phyloP scores from a whole-genome alignment of 179 eudicot genomes.

The Actinidia polygama region DNA sequence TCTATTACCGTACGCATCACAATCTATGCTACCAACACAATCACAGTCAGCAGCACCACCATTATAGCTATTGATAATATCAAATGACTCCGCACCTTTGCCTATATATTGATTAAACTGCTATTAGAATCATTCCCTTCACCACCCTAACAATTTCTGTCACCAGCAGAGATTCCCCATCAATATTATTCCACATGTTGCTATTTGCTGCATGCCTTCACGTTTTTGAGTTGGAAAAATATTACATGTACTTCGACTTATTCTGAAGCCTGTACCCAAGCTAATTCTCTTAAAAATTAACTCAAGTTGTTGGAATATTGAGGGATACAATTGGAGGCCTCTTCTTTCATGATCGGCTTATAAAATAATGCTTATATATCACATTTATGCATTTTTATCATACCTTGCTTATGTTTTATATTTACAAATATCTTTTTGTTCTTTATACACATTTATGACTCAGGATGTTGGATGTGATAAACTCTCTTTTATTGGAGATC shows the following conservation, averaged over 20 bases:
- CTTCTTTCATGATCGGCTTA: background rate
- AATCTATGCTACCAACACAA: background rate
- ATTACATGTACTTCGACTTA: background rate
- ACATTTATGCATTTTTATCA: background rate
- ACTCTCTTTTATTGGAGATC: background rate
- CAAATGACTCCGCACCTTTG: background rate
- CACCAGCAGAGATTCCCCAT: background rate
- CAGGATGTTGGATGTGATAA: background rate
- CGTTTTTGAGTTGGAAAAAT: background rate
- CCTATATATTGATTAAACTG: background rate
- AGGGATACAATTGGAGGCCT: background rate
- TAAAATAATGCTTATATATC: background rate
- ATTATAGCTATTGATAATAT: background rate
- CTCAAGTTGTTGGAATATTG: slow-evolving; percentile 4
- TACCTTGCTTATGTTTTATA: background rate
- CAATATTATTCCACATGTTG: background rate
- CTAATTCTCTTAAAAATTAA: background rate
- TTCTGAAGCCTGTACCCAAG: background rate
- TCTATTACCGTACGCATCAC: no score
- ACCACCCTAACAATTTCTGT: background rate
- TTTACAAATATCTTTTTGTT: background rate
- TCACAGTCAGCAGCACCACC: background rate
- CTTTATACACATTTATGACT: background rate
- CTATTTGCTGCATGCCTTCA: background rate
- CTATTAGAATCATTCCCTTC: background rate